Evolutionary conservation across 257 asterid species (phyloP).

Genomic region (Haberlea rhodopensis): DNA sequence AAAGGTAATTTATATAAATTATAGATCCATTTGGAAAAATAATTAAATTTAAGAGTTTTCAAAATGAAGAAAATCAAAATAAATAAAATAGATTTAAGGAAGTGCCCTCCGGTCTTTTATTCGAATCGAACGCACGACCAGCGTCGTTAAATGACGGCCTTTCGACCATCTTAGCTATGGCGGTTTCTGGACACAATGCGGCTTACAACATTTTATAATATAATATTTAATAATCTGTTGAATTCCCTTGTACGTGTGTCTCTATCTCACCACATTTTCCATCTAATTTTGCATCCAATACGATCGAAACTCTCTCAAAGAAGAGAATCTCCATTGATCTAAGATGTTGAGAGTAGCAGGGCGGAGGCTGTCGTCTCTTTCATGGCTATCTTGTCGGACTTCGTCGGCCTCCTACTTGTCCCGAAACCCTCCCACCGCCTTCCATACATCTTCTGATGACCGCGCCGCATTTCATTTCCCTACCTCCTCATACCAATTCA

Average conservation of each 20-base stretch:
- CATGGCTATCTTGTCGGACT: slow-evolving; percentile 30
- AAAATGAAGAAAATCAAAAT: too few species aligned
- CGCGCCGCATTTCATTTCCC: slow-evolving; percentile 25
- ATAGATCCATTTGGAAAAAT: too few species aligned
- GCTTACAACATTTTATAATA: too few species aligned
- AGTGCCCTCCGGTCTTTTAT: too few species aligned
- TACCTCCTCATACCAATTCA: slow-evolving; percentile 7
- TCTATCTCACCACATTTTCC: background rate
- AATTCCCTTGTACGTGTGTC: background rate
- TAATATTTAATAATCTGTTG: background rate
- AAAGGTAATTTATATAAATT: too few species aligned
- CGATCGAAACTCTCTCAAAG: background rate
- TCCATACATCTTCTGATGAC: slow-evolving; percentile 28
- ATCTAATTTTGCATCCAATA: background rate
- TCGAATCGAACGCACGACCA: too few species aligned
- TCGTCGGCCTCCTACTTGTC: slow-evolving; percentile 26
- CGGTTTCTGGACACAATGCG: too few species aligned
- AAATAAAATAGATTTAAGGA: too few species aligned
- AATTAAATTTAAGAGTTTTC: too few species aligned
- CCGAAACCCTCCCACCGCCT: slow-evolving; percentile 11
- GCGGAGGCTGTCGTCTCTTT: slow-evolving; percentile 37
- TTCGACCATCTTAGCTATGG: too few species aligned
- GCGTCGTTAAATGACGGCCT: too few species aligned
- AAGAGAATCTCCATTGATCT: background rate
- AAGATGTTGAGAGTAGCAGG: slow-evolving; percentile 45